These are phyloP conservation scores for Solanum ossicruentum DNA, from an alignment of 257 asterid species.

Conservation along the genomic window DNA sequence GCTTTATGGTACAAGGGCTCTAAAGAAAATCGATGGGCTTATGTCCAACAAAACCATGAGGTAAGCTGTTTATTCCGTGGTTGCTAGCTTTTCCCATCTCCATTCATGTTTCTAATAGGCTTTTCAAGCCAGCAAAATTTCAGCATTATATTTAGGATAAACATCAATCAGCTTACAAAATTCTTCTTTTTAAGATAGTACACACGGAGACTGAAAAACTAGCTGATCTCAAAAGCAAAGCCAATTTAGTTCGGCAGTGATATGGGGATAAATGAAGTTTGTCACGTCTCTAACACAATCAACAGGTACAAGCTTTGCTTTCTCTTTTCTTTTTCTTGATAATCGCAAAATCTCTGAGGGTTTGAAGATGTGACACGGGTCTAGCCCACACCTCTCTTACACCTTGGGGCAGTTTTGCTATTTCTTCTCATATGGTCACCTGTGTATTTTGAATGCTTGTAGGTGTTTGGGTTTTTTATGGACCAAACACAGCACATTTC, in stretches of 20 bases:
- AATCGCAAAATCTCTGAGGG: not conserved
- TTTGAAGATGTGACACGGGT: not conserved
- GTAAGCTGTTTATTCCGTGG: slow-evolving; percentile 17
- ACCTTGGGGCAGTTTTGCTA: not conserved
- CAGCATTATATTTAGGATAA: not conserved
- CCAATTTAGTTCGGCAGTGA: slow-evolving; percentile 10
- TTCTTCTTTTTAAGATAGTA: slow-evolving; percentile 3
- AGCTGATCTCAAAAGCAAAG: slow-evolving; percentile 1
- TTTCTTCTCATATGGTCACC: not conserved
- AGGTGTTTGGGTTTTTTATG: slow-evolving; percentile 16
- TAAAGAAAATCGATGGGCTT: slow-evolving; percentile 78
- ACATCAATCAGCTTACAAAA: not conserved
- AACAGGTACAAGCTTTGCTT: slow-evolving; percentile 5
- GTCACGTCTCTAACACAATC: not conserved
- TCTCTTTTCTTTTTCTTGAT: not conserved
- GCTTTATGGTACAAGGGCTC: slow-evolving; percentile 58
- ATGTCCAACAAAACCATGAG: slow-evolving; percentile 49
- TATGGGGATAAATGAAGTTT: slow-evolving; percentile 1
- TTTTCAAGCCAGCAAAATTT: not conserved
- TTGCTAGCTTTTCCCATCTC: not conserved
- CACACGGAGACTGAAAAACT: slow-evolving; percentile 1
- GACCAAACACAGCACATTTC: not conserved
- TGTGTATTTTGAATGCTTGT: not conserved
- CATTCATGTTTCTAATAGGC: not conserved
- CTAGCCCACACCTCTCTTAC: not conserved